Conservation (phyloP, 208 protist species). For the Kentomonas sorsogonicus region DNA sequence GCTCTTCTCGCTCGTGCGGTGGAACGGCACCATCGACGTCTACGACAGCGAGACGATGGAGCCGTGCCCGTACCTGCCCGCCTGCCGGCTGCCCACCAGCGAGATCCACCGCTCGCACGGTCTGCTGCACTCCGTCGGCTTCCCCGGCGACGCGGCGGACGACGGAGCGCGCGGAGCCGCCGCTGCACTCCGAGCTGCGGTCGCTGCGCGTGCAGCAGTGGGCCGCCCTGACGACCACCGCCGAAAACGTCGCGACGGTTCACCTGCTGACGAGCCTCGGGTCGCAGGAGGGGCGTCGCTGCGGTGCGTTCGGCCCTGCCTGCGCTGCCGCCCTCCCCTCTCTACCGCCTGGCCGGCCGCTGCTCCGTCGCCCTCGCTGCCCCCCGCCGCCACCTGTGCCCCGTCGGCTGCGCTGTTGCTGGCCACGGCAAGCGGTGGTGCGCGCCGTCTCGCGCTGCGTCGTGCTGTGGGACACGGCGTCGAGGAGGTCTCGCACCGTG, state of each 20-base stretch:
- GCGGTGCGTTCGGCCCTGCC: slow-evolving; percentile 52
- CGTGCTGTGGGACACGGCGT: slow-evolving; percentile 34
- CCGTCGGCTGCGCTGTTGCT: slow-evolving; percentile 47
- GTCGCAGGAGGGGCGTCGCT: slow-evolving; percentile 25
- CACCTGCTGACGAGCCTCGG: slow-evolving; percentile 62
- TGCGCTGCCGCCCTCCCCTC: slow-evolving; percentile 15
- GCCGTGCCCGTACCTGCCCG: slow-evolving; percentile 19
- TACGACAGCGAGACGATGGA: slow-evolving; percentile 29
- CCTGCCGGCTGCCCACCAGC: slow-evolving; percentile 34
- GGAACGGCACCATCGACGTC: slow-evolving; percentile 60
- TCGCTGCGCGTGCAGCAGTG: slow-evolving; percentile 30
- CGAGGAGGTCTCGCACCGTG: slow-evolving; percentile 40
- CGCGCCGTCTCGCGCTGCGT: slow-evolving; percentile 19
- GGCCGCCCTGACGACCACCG: slow-evolving; percentile 22
- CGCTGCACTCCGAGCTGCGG: slow-evolving; percentile 6
- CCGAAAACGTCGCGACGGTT: slow-evolving; percentile 24
- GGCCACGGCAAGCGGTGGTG: slow-evolving; percentile 30
- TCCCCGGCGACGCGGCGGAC: not conserved
- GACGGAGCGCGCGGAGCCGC: not conserved
- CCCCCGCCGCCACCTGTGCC: slow-evolving; percentile 32
- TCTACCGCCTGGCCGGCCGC: slow-evolving; percentile 36
- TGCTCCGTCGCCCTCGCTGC: slow-evolving; percentile 36
- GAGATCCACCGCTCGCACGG: too few species aligned
- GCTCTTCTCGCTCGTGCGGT: slow-evolving; percentile 54
- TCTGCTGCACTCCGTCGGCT: slow-evolving; percentile 3